Evolutionary conservation across 805 yeast species (phyloP).

Genomic region (Grigorovia jiainica): DNA sequence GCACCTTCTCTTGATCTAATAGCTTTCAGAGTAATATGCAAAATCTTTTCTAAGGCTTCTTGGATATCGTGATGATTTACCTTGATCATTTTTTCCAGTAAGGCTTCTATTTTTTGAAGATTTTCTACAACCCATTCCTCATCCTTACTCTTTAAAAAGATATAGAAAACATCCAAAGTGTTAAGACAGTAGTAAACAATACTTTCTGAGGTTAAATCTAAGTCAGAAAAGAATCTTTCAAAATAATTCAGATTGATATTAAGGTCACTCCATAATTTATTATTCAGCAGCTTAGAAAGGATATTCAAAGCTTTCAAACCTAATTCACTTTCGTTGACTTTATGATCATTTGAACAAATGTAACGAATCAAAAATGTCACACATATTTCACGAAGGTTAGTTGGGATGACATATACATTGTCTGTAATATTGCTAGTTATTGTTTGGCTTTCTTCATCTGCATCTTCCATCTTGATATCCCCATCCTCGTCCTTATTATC

Average conservation of each 20-base stretch:
- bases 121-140: slow-evolving; percentile 73
- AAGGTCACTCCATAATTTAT: slow-evolving; percentile 78
- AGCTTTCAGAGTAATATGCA: slow-evolving; percentile 60
- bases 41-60: slow-evolving; percentile 67
- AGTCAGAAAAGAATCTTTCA: slow-evolving; percentile 73
- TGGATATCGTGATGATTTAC: slow-evolving; percentile 83
- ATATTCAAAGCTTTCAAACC: slow-evolving; percentile 78
- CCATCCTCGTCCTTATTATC: slow-evolving; percentile 15
- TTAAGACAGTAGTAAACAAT: slow-evolving; percentile 74
- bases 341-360: slow-evolving; percentile 75
- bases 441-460: slow-evolving; percentile 1
- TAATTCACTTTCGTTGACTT: slow-evolving; percentile 74
- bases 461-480: slow-evolving; percentile 22
- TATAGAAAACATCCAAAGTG: slow-evolving; percentile 81
- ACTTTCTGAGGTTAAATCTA: slow-evolving; percentile 62
- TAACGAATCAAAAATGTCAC: slow-evolving; percentile 81
- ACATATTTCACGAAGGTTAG: slow-evolving; percentile 79
- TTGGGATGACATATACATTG: slow-evolving; percentile 40
- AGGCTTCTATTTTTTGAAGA: slow-evolving; percentile 54
- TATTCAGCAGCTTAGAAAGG: slow-evolving; percentile 60
- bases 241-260: slow-evolving; percentile 79
- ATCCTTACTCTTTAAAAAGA: slow-evolving; percentile 70
- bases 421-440: slow-evolving; percentile 8
- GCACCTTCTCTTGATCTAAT: slow-evolving; percentile 46
- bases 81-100: slow-evolving; percentile 72